These are phyloP conservation scores for Pharus latifolius DNA, from an alignment of 176 grass and related monocot species.

Conservation along the genomic window DNA sequence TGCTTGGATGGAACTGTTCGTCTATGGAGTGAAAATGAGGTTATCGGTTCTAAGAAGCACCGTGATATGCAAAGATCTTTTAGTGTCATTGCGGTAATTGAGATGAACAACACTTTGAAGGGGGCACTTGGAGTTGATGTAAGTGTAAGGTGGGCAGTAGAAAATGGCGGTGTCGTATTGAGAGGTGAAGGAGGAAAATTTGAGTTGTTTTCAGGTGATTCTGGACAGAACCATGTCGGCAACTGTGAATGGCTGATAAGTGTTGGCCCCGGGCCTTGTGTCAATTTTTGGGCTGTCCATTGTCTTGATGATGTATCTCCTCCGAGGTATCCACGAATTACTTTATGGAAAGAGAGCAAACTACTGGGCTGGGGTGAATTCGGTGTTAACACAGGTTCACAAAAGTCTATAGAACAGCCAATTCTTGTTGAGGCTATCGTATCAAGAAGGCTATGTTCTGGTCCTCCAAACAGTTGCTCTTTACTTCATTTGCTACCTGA, in stretches of 20 bases:
- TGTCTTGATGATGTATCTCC: constrained; percentile 85
- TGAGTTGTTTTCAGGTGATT: constrained; percentile 41
- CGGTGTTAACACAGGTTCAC: constrained; percentile 14
- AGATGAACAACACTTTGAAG: constrained; percentile 64
- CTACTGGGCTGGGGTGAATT: constrained; percentile 14
- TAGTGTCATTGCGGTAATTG: constrained; percentile 63
- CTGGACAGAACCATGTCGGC: constrained; percentile 34
- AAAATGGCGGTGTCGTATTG: constrained; percentile 36
- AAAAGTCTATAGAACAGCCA: constrained; percentile 15
- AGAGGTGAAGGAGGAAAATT: constrained; percentile 39
- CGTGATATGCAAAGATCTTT: constrained; percentile 37
- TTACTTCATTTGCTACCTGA: constrained; percentile 72
- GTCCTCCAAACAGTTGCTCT: constrained; percentile 57
- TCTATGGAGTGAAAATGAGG: constrained; percentile 68
- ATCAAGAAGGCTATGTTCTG: constrained; percentile 53
- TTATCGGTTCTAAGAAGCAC: constrained; percentile 32
- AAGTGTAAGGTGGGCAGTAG: constrained; percentile 64
- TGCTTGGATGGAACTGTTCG: constrained; percentile 73
- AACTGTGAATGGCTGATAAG: constrained; percentile 90
- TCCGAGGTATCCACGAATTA: constrained; percentile 66
- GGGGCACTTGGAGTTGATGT: constrained; percentile 68
- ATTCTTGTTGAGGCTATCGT: constrained; percentile 56
- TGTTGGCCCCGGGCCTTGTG: constrained; percentile 40
- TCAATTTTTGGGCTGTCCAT: constrained; percentile 73
- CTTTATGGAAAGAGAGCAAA: constrained; percentile 60